Evolutionary conservation across 2,329 filamentous ascomycete genomes (phyloP), one percentile per base, ranked within the genome.

Genomic region (Helotiales sp.): DNA sequence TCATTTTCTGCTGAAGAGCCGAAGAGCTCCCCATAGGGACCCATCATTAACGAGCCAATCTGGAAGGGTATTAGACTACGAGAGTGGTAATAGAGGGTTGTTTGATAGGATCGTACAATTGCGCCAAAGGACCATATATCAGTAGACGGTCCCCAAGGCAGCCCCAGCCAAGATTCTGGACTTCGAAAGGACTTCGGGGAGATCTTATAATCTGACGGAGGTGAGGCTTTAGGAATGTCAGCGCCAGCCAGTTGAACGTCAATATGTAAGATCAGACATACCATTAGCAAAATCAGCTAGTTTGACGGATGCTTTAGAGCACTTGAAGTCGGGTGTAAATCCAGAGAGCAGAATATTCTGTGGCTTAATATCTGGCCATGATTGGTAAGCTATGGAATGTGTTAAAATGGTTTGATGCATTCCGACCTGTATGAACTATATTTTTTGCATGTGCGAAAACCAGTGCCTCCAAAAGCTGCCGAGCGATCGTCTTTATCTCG

Each of bases 51-150:
- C 30, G 54, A 58, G n/a, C 54, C 54, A 10, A 58, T 58, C 54
- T 58, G n/a, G 17, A 22, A 58, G 3, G 17, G 37, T 17, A 17
- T 58, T 37, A 34, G 54, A 34, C 10, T 22, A 22, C 2, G 30
- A 58, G 30, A 20, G 28, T 2, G 54, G 1, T 24, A 7, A 34
- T 22, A 22, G 15, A 55, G 26, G 26, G 15, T 55, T n/a, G 13
- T 11, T 4, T n/a, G 52, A 8, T 52, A 15, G 17, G 28, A 58
- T 10, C 54, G 22, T 55, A 58, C 54, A 20, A 58, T 15, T 22
- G 54, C 54, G 54, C 24, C n/a, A 22, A 58, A 58, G 30, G 30
- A 58, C 30, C 54, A 58, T 8, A 58, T 58, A 34, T 58, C 54
- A 37, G 17, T 28, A 37, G 54, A 1, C 10, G 54, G 28, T 10